Percentiles rank a stretch among this genome's conserved stretches.
Conservation (phyloP, 495 filamentous ascomycete genomes). For the Annulohypoxylon bovei region DNA sequence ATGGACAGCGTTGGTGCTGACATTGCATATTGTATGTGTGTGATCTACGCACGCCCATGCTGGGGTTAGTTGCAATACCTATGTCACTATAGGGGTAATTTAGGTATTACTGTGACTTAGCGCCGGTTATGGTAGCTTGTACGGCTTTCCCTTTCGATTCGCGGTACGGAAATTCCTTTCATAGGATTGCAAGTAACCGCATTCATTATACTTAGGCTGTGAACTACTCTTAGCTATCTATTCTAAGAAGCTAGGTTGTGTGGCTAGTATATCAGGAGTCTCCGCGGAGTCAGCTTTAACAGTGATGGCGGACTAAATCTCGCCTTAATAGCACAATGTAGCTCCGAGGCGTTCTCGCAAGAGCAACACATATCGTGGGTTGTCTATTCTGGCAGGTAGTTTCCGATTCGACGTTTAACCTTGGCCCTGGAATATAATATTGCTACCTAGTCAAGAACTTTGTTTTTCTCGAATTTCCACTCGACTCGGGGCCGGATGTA, state of each 20-base stretch:
- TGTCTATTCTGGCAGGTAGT: neutral
- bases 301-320: neutral
- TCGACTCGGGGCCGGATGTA: neutral
- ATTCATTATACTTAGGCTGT: conserved; percentile 7
- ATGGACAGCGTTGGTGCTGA: conserved; percentile 35
- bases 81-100: conserved; percentile 25
- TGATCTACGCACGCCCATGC: conserved; percentile 21
- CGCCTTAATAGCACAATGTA: neutral
- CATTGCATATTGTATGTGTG: conserved; percentile 36
- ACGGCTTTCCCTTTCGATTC: conserved; percentile 9
- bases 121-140: conserved; percentile 11
- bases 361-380: neutral
- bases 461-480: neutral
- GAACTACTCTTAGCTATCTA: neutral
- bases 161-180: conserved; percentile 1
- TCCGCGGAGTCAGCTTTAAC: neutral
- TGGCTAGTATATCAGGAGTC: neutral
- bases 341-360: neutral
- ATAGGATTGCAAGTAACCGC: neutral
- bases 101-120: conserved; percentile 16
- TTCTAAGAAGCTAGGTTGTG: neutral
- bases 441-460: neutral
- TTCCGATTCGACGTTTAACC: neutral
- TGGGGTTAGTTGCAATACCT: conserved; percentile 21
- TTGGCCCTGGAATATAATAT: neutral